phyloP scores from a whole-genome alignment of 345 rosid genomes.

The Citrus australasica region DNA sequence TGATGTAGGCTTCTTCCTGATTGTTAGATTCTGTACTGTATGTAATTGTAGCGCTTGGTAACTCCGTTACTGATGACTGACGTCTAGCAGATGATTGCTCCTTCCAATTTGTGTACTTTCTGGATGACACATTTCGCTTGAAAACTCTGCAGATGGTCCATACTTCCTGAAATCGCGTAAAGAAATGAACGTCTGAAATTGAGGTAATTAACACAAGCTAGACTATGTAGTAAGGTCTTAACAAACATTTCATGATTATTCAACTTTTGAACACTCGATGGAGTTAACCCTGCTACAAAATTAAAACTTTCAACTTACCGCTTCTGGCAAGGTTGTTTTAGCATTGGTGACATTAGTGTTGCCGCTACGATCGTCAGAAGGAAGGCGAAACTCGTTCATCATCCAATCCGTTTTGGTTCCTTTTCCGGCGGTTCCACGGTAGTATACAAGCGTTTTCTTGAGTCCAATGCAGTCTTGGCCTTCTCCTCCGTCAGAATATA shows the following conservation, averaged over 20 bases:
- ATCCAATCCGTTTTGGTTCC: slow-evolving; percentile 98
- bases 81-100: slow-evolving; percentile 28
- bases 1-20: slow-evolving; percentile 38
- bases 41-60: slow-evolving; percentile 16
- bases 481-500: slow-evolving; percentile 34
- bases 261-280: background rate
- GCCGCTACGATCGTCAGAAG: slow-evolving; percentile 27
- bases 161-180: slow-evolving; percentile 53
- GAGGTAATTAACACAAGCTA: no score
- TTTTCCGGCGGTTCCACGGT: slow-evolving; percentile 87
- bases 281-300: background rate
- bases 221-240: no score
- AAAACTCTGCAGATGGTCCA: slow-evolving; percentile 85
- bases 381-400: slow-evolving; percentile 99
- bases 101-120: slow-evolving; percentile 60
- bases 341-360: slow-evolving; percentile 11
- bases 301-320: slow-evolving; percentile 44
- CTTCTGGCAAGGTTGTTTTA: slow-evolving; percentile 40
- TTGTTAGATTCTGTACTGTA: slow-evolving; percentile 21
- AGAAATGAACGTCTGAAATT: background rate
- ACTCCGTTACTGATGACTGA: slow-evolving; percentile 3
- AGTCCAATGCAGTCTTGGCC: slow-evolving; percentile 64
- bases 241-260: no score
- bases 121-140: slow-evolving; percentile 50
- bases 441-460: slow-evolving; percentile 88